A percentile compares a stretch with the other conserved stretches of the same genome.
Conservation (phyloP, 176 grass and related monocot species). For the Aegilops speltoides region DNA sequence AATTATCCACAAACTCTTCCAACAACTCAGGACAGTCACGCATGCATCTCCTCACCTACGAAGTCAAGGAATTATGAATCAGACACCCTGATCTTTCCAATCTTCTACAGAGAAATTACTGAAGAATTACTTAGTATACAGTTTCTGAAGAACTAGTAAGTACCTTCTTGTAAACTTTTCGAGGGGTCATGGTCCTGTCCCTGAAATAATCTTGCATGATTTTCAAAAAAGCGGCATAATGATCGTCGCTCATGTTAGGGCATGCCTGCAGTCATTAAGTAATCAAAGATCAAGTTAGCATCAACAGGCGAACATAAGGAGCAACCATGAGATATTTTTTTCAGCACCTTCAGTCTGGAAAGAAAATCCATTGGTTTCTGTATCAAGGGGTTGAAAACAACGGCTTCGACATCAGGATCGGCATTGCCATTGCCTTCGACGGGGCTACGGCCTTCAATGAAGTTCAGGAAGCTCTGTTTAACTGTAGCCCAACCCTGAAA, state of each 20-base stretch:
- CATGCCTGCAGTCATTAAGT: constrained; percentile 18
- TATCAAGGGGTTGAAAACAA: too few relatives aligned
- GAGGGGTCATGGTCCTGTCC: background rate
- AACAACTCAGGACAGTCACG: background rate
- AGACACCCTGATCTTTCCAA: background rate
- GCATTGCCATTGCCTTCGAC: background rate
- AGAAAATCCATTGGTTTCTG: background rate
- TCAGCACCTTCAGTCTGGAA: constrained; percentile 2
- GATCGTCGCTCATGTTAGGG: background rate
- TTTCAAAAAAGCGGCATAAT: background rate
- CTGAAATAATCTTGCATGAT: background rate
- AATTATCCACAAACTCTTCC: constrained; percentile 20
- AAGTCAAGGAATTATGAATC: constrained; percentile 1
- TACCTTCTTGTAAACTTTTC: constrained; percentile 3
- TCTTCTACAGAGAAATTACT: background rate
- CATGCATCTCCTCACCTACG: constrained; percentile 11
- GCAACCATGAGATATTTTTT: background rate
- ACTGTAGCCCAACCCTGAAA: background rate
- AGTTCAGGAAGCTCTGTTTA: constrained; percentile 5
- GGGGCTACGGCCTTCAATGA: background rate
- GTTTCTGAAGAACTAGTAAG: background rate
- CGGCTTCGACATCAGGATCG: background rate
- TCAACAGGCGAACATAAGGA: background rate
- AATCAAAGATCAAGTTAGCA: constrained; percentile 13
- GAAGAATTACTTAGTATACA: background rate